phyloP scores from a whole-genome alignment of 768 basidiomycete genomes.

The Boletus huronensis region DNA sequence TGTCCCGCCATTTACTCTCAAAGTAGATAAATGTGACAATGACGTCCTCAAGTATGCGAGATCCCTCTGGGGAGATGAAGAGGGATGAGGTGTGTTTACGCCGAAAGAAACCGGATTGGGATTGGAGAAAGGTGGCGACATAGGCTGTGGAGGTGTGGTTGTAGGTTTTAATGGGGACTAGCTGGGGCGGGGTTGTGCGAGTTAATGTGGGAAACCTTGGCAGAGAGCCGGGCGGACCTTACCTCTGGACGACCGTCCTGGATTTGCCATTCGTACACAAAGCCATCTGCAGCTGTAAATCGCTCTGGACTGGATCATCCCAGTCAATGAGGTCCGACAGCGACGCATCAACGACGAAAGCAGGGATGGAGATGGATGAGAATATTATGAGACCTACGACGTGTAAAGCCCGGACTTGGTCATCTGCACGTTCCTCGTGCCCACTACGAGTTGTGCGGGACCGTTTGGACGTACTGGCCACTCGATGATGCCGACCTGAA shows the following conservation, averaged over 20 bases:
- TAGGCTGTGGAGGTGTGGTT: constrained; percentile 6
- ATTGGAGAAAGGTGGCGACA: constrained; percentile 29
- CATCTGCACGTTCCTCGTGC: constrained; percentile 26
- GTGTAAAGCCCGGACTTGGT: constrained; percentile 22
- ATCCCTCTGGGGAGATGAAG: constrained; percentile 28
- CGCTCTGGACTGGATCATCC: constrained; percentile 21
- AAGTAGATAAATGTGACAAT: constrained; percentile 36
- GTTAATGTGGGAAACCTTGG: neutral
- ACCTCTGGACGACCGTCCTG: constrained; percentile 24
- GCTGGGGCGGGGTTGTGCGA: constrained; percentile 5
- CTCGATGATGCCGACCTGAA: constrained; percentile 31
- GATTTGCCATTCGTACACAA: constrained; percentile 30
- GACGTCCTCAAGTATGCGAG: constrained; percentile 34
- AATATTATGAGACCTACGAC: constrained; percentile 9
- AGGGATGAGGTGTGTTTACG: constrained; percentile 22
- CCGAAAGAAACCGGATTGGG: constrained; percentile 9
- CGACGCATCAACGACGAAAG: neutral
- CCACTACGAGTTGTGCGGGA: constrained; percentile 18
- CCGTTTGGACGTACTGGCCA: constrained; percentile 18
- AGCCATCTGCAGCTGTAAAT: constrained; percentile 21
- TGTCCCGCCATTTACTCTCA: constrained; percentile 29
- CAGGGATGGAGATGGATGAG: neutral
- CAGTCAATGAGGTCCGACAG: neutral
- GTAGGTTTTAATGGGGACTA: constrained; percentile 19
- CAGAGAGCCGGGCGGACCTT: neutral